These are phyloP conservation scores for Cercospora sp. DNA, from an alignment of 2,329 filamentous ascomycete species.

Conservation along the genomic window DNA sequence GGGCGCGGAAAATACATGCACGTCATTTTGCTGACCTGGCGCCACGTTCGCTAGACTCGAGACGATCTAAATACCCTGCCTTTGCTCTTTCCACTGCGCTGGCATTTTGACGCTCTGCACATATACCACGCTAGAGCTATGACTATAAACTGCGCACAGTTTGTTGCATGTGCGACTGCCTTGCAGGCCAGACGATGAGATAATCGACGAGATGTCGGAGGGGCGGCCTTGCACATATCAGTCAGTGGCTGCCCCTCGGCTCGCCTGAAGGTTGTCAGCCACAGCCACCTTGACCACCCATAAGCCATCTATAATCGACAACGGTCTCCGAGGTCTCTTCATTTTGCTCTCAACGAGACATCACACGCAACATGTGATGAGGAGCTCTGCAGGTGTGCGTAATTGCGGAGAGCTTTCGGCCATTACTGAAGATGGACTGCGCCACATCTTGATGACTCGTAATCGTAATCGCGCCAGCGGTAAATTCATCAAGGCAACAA, in stretches of 20 bases:
- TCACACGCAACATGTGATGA: background rate
- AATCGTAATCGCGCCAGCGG: background rate
- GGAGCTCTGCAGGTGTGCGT: background rate
- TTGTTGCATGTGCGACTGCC: background rate
- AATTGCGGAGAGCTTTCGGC: background rate
- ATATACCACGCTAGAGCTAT: background rate
- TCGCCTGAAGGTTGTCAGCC: background rate
- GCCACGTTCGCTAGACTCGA: background rate
- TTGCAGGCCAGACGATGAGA: background rate
- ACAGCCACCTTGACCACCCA: background rate
- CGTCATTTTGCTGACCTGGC: background rate
- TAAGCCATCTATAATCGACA: background rate
- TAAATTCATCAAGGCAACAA: background rate
- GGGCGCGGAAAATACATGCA: background rate
- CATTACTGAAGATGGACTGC: background rate
- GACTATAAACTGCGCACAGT: background rate
- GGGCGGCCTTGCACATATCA: background rate
- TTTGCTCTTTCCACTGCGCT: background rate
- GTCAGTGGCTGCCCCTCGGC: slow-evolving; percentile 5
- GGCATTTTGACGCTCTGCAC: background rate
- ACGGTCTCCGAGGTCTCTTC: background rate
- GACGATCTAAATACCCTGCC: background rate
- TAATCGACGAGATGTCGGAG: background rate
- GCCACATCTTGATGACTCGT: background rate
- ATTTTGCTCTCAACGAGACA: background rate